Evolutionary conservation across 2,329 filamentous ascomycete genomes (phyloP).

Genomic region (Fusarium agapanthi): DNA sequence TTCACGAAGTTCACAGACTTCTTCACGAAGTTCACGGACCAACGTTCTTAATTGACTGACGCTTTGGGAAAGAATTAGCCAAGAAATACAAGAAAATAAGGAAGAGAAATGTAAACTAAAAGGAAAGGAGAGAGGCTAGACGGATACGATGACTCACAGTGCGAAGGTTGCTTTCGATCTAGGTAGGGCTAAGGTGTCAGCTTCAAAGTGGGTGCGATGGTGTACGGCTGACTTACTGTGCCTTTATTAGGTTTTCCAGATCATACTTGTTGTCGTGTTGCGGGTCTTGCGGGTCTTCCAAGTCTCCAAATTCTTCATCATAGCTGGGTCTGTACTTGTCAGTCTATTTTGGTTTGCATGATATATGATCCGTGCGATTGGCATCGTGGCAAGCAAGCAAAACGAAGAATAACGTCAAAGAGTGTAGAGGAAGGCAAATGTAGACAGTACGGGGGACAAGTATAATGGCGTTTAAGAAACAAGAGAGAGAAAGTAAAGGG

Average conservation of each 20-base stretch:
- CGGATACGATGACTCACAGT: neutral
- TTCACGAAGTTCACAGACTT: too few species aligned
- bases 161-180: neutral
- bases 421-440: neutral
- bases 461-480: neutral
- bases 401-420: neutral
- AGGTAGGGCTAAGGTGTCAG: neutral
- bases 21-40: too few species aligned
- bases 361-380: neutral
- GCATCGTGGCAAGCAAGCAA: neutral
- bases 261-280: neutral
- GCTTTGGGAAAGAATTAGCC: neutral
- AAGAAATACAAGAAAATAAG: neutral
- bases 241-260: neutral
- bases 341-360: neutral
- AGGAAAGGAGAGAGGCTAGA: neutral
- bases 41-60: neutral
- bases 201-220: neutral
- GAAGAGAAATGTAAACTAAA: too few species aligned
- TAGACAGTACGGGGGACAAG: neutral
- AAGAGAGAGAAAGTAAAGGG: neutral
- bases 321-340: neutral
- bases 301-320: neutral
- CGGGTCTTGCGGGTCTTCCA: neutral
- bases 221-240: neutral